Evolutionary conservation across 352 stramenopile genomes (phyloP).

Genomic region (Thalassiosira mediterranea): DNA sequence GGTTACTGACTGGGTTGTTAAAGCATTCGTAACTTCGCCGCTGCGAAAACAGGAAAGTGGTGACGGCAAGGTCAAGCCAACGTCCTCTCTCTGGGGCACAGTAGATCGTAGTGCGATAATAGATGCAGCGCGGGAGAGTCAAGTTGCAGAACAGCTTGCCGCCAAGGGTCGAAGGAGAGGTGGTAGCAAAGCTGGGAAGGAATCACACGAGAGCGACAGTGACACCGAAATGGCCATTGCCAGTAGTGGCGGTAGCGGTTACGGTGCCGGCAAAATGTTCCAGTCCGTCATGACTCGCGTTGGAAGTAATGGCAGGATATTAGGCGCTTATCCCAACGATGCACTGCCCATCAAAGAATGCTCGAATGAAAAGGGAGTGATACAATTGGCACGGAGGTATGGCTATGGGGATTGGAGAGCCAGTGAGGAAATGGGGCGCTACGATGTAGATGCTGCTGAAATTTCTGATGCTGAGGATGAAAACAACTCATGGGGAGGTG

Average conservation of each 20-base stretch:
- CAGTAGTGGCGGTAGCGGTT: neutral
- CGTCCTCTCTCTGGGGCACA: conserved; percentile 23
- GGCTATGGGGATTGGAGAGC: conserved; percentile 14
- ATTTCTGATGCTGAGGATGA: no score
- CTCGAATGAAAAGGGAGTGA: conserved; percentile 52
- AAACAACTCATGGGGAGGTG: no score
- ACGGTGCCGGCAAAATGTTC: conserved; percentile 38
- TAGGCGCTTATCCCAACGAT: conserved; percentile 78
- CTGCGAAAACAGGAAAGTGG: neutral
- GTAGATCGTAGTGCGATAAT: conserved; percentile 26
- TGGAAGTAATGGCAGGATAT: conserved; percentile 49
- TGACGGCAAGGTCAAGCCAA: neutral
- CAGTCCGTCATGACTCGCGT: conserved; percentile 45
- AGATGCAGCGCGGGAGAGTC: conserved; percentile 34
- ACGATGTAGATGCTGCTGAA: no score
- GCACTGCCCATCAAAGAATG: conserved; percentile 64
- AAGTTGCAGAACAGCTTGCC: conserved; percentile 21
- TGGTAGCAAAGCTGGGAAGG: neutral
- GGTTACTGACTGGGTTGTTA: conserved; percentile 38
- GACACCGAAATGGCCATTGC: neutral
- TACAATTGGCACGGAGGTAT: conserved; percentile 63
- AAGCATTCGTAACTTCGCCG: conserved; percentile 17
- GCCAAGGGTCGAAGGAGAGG: neutral
- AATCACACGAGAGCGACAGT: neutral
- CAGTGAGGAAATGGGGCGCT: no score